Conservation (phyloP, 2,329 filamentous ascomycete species). For the Mycogone perniciosa region DNA sequence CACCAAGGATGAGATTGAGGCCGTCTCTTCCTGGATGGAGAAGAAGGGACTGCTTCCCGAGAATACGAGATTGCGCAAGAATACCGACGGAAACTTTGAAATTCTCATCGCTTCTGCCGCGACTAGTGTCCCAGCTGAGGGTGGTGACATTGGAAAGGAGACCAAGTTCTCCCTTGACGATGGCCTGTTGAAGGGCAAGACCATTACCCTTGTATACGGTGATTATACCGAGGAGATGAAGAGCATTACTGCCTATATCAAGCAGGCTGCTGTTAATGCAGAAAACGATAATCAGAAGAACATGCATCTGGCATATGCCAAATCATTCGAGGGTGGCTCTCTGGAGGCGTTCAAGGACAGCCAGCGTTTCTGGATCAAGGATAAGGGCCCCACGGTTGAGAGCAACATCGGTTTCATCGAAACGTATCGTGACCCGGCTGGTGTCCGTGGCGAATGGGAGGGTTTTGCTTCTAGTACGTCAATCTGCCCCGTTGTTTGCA, state of each 20-base stretch:
- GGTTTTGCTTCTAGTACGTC: slow-evolving; percentile 62
- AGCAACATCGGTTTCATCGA: slow-evolving; percentile 80
- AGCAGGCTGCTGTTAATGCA: slow-evolving; percentile 60
- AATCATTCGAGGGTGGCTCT: slow-evolving; percentile 69
- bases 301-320: slow-evolving; percentile 68
- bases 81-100: slow-evolving; percentile 57
- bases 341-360: slow-evolving; percentile 73
- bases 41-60: slow-evolving; percentile 65
- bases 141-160: slow-evolving; percentile 63
- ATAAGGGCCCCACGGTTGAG: slow-evolving; percentile 75
- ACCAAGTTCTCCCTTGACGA: slow-evolving; percentile 54
- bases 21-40: slow-evolving; percentile 66
- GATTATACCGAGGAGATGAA: slow-evolving; percentile 69
- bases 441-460: slow-evolving; percentile 78
- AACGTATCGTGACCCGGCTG: slow-evolving; percentile 77
- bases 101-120: slow-evolving; percentile 67
- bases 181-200: slow-evolving; percentile 58
- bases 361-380: slow-evolving; percentile 75
- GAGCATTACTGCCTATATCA: slow-evolving; percentile 59
- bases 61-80: slow-evolving; percentile 70
- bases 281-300: slow-evolving; percentile 68
- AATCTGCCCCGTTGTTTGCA: background rate
- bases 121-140: slow-evolving; percentile 51
- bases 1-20: slow-evolving; percentile 66
- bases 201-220: slow-evolving; percentile 65